phyloP scores from a whole-genome alignment of 768 basidiomycete species.

The Lentinula sp. region DNA sequence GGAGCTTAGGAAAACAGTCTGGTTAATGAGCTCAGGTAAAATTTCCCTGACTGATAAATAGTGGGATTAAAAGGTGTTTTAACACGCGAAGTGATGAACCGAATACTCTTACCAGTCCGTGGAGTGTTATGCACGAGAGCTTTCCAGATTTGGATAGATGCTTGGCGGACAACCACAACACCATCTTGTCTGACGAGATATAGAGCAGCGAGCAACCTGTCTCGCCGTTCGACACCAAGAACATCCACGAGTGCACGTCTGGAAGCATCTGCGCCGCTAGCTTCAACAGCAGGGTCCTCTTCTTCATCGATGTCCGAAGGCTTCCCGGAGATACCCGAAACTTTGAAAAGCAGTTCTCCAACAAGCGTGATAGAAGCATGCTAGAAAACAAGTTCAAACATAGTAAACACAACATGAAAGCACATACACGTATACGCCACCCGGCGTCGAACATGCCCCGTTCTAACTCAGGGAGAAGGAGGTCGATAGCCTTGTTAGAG shows the following conservation, averaged over 20 bases:
- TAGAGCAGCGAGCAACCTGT: constrained; percentile 84
- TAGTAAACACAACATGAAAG: neutral
- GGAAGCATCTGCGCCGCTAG: constrained; percentile 67
- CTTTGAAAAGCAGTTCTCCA: constrained; percentile 93
- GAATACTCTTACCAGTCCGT: constrained; percentile 56
- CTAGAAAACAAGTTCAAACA: constrained; percentile 27
- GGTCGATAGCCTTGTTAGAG: constrained; percentile 84
- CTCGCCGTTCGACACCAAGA: constrained; percentile 81
- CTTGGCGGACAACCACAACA: constrained; percentile 82
- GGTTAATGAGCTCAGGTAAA: constrained; percentile 74
- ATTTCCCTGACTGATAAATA: constrained; percentile 72
- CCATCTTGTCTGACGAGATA: constrained; percentile 94
- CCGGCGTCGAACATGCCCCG: constrained; percentile 90
- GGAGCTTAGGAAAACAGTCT: constrained; percentile 74
- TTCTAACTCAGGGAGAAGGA: constrained; percentile 91
- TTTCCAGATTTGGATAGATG: constrained; percentile 97
- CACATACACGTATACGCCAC: constrained; percentile 88
- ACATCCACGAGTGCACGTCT: constrained; percentile 82
- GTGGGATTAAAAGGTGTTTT: neutral
- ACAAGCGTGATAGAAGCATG: constrained; percentile 95
- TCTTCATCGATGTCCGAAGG: constrained; percentile 64
- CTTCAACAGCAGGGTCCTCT: constrained; percentile 62
- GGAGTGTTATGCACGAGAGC: constrained; percentile 94
- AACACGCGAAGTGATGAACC: neutral
- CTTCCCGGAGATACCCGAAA: constrained; percentile 93